Conservation (phyloP, 1,139 yeast genomes). For the Protomyces arabidopsidicola region DNA sequence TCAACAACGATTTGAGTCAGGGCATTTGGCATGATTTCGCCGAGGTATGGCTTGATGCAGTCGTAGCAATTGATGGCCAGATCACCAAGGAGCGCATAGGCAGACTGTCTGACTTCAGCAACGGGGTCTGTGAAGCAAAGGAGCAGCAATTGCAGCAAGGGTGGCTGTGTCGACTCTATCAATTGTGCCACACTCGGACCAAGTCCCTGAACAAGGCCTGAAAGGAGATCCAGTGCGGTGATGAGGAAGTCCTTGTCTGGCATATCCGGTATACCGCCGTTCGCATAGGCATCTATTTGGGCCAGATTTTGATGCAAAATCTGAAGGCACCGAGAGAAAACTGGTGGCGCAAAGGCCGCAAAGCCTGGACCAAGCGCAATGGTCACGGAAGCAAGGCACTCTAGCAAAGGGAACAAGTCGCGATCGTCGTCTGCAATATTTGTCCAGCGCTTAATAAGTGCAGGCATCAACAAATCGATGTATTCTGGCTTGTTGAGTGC, state of each 20-base stretch:
- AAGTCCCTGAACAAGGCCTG: slow-evolving; percentile 88
- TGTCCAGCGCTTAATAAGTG: slow-evolving; percentile 76
- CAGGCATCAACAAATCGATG: slow-evolving; percentile 65
- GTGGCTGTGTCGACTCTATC: slow-evolving; percentile 41
- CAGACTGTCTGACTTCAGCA: slow-evolving; percentile 86
- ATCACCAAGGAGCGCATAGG: slow-evolving; percentile 88
- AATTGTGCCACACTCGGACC: slow-evolving; percentile 60
- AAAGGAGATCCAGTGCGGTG: slow-evolving; percentile 81
- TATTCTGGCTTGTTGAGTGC: slow-evolving; percentile 44
- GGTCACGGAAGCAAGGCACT: slow-evolving; percentile 87
- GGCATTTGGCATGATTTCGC: slow-evolving; percentile 56
- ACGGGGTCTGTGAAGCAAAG: slow-evolving; percentile 70
- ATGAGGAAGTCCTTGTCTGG: slow-evolving; percentile 91
- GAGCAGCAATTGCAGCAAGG: slow-evolving; percentile 60
- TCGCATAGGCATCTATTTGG: slow-evolving; percentile 58
- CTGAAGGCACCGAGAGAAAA: slow-evolving; percentile 71
- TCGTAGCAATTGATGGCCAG: slow-evolving; percentile 62
- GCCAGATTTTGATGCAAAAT: slow-evolving; percentile 67
- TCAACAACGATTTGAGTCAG: slow-evolving; percentile 59
- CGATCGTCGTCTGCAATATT: slow-evolving; percentile 66
- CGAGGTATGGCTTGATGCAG: slow-evolving; percentile 55
- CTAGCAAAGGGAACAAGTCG: slow-evolving; percentile 85
- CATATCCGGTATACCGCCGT: slow-evolving; percentile 63
- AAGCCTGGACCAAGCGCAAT: slow-evolving; percentile 78
- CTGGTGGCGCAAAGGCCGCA: slow-evolving; percentile 84